Evolutionary conservation across 805 yeast genomes (phyloP), one percentile per base, ranked within the genome.

Genomic region (Nakazawaea wyomingensis): DNA sequence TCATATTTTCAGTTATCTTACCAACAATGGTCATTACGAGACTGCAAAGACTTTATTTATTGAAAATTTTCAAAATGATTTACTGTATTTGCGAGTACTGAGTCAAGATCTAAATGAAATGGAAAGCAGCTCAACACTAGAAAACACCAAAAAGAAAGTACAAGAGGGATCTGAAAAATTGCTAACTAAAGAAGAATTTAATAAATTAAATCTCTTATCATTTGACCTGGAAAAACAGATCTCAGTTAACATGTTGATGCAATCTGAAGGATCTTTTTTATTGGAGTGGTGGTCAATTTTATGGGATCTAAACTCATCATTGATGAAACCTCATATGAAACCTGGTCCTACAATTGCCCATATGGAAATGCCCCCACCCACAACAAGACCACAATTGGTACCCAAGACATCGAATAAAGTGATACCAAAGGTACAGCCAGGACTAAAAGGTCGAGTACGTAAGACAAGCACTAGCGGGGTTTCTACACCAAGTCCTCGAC

Each of bases 241-340:
- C 4, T 59, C 59, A 16, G 61, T 64, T 2, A 61, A 68, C 44
- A 68, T 66, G 69, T 54, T 69, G 29, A 65, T 66, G 61, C 59
- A 66, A 26, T 60, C 69, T 1, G 64, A 66, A 4, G 76, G 72
- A 17, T 66, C 78, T 0, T 74, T 74, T 47, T 54, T 77, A 11
- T 54, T 71, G 37, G 80, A 77, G 48, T 77, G 82, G 82, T 77
- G 80, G 79, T 66, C 69, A 39, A 57, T 70, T 8, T 51, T 77
- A 11, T 71, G 77, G 73, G 62, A 72, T 13, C 45, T 72, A n/a
- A 76, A 74, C 48, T 62, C 70, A 8, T 69, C 65, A 40, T 66
- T 75, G 4, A 65, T 41, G 55, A 55, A 27, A 28, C 9, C 19
- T n/a, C 26, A 43, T 22, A n/a, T 21, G 30, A 31, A 28, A 22